phyloP scores from a whole-genome alignment of 2,329 filamentous ascomycete genomes.

The Aspergillus uvarum region DNA sequence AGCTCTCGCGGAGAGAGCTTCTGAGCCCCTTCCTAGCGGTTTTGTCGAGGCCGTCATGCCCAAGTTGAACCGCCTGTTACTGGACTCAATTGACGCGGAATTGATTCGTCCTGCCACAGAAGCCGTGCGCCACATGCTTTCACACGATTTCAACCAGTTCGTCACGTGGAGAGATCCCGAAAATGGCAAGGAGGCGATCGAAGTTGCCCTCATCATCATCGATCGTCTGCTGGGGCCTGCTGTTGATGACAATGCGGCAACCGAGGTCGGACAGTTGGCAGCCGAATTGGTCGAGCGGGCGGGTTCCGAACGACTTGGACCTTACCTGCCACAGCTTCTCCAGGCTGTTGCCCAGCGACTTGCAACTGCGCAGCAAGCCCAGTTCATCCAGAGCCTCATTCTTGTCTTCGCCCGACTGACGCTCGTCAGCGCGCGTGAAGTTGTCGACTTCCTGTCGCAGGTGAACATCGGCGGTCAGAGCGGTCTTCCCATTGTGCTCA shows the following conservation, averaged over 20 bases:
- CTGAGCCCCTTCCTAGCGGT: conserved; percentile 79
- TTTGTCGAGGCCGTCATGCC: conserved; percentile 85
- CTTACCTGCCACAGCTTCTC: conserved; percentile 83
- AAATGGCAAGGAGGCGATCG: conserved; percentile 76
- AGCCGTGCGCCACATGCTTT: conserved; percentile 83
- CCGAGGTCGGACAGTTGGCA: conserved; percentile 92
- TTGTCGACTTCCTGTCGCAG: conserved; percentile 85
- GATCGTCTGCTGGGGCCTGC: conserved; percentile 80
- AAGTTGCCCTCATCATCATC: conserved; percentile 86
- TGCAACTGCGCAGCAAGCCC: conserved; percentile 75
- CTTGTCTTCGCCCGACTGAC: conserved; percentile 91
- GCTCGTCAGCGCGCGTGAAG: conserved; percentile 78
- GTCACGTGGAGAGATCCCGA: conserved; percentile 79
- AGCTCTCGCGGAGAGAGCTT: conserved; percentile 76
- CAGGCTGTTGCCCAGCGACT: conserved; percentile 84
- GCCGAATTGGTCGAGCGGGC: conserved; percentile 95
- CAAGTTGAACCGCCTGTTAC: conserved; percentile 77
- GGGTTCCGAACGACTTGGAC: conserved; percentile 84
- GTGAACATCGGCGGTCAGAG: conserved; percentile 73
- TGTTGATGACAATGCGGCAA: conserved; percentile 89
- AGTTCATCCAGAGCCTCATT: conserved; percentile 93
- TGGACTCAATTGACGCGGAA: conserved; percentile 82
- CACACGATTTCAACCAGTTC: conserved; percentile 86
- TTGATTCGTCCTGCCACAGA: conserved; percentile 83
- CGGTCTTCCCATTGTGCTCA: conserved; percentile 83